phyloP scores from a whole-genome alignment of 495 filamentous ascomycete genomes.

The Delitschia confertaspora region DNA sequence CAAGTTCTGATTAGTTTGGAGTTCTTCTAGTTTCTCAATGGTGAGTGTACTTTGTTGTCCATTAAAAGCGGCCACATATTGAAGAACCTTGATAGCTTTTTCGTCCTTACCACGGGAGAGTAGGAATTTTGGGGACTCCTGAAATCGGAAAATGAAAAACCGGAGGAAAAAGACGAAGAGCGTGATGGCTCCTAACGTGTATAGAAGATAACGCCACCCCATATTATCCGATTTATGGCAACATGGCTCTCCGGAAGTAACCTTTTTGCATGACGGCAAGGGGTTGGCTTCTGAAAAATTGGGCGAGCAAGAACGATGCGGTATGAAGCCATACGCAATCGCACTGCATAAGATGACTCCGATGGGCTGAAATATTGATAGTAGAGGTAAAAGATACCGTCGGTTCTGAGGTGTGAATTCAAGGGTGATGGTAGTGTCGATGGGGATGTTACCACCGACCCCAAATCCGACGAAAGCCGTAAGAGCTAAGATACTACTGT shows the following conservation, averaged over 20 bases:
- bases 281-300: constrained; percentile 30
- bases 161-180: constrained; percentile 40
- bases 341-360: constrained; percentile 39
- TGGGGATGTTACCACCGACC: constrained; percentile 44
- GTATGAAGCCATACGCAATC: constrained; percentile 44
- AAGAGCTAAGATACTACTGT: constrained; percentile 38
- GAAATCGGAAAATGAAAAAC: constrained; percentile 39
- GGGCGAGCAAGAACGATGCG: constrained; percentile 36
- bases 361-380: constrained; percentile 43
- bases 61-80: constrained; percentile 39
- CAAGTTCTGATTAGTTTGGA: constrained; percentile 30
- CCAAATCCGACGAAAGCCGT: constrained; percentile 43
- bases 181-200: constrained; percentile 37
- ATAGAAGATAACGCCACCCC: constrained; percentile 50
- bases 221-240: constrained; percentile 44
- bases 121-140: constrained; percentile 42
- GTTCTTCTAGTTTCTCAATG: constrained; percentile 31
- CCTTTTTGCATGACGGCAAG: constrained; percentile 32
- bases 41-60: constrained; percentile 25
- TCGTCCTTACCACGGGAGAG: constrained; percentile 38
- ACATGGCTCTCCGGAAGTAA: constrained; percentile 9
- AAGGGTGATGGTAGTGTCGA: constrained; percentile 43
- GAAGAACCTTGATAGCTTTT: constrained; percentile 37
- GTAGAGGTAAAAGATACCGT: constrained; percentile 40
- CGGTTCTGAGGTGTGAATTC: constrained; percentile 44